These are phyloP conservation scores for Helichrysum umbraculigerum DNA, from an alignment of 129 eudicot genomes.

Conservation along the genomic window DNA sequence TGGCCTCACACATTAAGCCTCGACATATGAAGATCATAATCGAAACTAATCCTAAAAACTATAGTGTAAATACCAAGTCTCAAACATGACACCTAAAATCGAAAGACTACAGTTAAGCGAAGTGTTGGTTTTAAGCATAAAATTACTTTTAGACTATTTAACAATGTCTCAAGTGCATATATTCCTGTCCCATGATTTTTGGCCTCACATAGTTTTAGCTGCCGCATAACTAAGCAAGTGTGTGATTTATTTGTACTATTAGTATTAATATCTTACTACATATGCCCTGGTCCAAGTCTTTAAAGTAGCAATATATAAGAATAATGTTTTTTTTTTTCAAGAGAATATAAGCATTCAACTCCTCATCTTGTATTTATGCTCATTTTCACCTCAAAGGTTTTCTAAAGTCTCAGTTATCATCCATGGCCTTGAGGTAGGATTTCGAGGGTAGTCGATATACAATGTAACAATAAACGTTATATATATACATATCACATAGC, in stretches of 20 bases:
- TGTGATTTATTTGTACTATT: not conserved
- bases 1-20: too few species aligned
- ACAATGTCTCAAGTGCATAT: too few species aligned
- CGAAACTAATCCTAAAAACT: too few species aligned
- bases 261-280: not conserved
- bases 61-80: too few species aligned
- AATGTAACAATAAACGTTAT: too few species aligned
- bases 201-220: not conserved
- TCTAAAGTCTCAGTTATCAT: not conserved
- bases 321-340: not conserved
- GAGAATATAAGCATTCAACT: not conserved
- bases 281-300: conserved; percentile 14
- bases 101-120: too few species aligned
- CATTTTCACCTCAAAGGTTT: not conserved
- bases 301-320: not conserved
- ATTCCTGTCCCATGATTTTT: not conserved
- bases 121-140: too few species aligned
- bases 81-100: too few species aligned
- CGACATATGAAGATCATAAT: too few species aligned
- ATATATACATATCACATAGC: too few species aligned
- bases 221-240: conserved; percentile 16
- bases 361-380: not conserved
- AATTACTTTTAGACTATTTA: too few species aligned
- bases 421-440: not conserved
- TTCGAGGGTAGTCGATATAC: too few species aligned